Conservation (phyloP, 345 rosid species). For the Eucalyptus tenuipes region DNA sequence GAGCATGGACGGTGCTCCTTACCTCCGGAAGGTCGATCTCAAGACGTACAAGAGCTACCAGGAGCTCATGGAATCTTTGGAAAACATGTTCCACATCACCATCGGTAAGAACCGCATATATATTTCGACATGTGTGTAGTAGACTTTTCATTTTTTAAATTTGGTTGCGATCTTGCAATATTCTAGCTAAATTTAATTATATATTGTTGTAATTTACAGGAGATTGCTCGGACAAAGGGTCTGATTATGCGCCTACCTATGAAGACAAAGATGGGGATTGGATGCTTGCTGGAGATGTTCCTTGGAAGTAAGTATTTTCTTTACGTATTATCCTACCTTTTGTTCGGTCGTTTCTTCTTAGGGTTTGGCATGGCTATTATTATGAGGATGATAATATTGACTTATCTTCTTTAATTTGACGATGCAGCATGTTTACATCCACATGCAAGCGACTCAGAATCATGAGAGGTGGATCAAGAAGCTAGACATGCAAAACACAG, state of each 20-base stretch:
- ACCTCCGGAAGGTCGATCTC: slow-evolving; percentile 62
- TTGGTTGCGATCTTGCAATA: not conserved
- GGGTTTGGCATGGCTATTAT: not conserved
- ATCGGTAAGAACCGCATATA: slow-evolving; percentile 6
- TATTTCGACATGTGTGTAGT: not conserved
- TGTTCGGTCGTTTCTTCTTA: not conserved
- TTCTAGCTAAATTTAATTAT: not conserved
- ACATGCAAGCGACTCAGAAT: slow-evolving; percentile 63
- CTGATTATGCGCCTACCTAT: slow-evolving; percentile 56
- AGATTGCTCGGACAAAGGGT: slow-evolving; percentile 45
- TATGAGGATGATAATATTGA: not conserved
- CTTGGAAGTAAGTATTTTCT: slow-evolving; percentile 39
- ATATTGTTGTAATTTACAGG: not conserved
- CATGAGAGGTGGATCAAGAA: slow-evolving; percentile 39
- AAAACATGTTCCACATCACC: slow-evolving; percentile 47
- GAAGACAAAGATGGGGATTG: slow-evolving; percentile 86
- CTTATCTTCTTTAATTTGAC: not conserved
- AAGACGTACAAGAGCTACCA: slow-evolving; percentile 39
- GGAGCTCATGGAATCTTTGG: slow-evolving; percentile 41
- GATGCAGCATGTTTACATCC: slow-evolving; percentile 41
- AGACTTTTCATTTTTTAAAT: not conserved
- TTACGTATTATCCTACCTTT: not conserved
- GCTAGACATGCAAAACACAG: not conserved
- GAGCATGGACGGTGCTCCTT: slow-evolving; percentile 81
- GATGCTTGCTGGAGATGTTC: slow-evolving; percentile 90